Evolutionary conservation across 1,284 basidiomycete species (phyloP).

Genomic region (Fomitiporia mediterranea): DNA sequence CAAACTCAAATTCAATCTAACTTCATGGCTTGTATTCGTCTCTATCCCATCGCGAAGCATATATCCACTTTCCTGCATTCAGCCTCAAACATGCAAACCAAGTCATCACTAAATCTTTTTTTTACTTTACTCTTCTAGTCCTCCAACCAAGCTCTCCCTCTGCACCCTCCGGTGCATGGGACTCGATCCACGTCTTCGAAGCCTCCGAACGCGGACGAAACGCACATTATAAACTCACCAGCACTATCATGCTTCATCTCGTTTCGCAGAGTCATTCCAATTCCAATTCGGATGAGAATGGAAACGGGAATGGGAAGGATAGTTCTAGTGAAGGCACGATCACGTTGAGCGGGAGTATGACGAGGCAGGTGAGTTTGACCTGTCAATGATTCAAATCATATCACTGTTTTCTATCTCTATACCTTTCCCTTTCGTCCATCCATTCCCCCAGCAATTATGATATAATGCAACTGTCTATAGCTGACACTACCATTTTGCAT

Average conservation of each 20-base stretch:
- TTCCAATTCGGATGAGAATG: constrained; percentile 35
- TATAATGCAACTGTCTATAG: no score
- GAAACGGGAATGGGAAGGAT: constrained; percentile 35
- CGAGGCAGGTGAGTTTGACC: constrained; percentile 80
- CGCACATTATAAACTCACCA: constrained; percentile 96
- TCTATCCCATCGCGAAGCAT: no score
- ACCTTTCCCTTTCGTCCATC: constrained; percentile 8
- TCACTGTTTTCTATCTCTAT: background rate
- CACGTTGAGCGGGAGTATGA: constrained; percentile 92
- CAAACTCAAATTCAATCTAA: no score
- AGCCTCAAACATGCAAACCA: no score
- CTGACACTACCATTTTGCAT: no score
- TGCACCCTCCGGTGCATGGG: constrained; percentile 86
- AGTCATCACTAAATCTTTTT: background rate
- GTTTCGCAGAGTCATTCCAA: constrained; percentile 47
- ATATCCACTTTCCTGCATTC: background rate
- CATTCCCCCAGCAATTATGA: no score
- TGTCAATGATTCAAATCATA: no score
- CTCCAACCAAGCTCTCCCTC: constrained; percentile 49
- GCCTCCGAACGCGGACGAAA: constrained; percentile 83
- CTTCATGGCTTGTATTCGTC: no score
- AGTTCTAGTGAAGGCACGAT: constrained; percentile 66
- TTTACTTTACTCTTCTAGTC: constrained; percentile 39
- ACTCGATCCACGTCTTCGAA: constrained; percentile 98
- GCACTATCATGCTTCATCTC: constrained; percentile 96